Percentiles rank a stretch among this genome's conserved stretches.
phyloP scores from a whole-genome alignment of 169 alveolate genomes.

The Amoebophrya sp. region DNA sequence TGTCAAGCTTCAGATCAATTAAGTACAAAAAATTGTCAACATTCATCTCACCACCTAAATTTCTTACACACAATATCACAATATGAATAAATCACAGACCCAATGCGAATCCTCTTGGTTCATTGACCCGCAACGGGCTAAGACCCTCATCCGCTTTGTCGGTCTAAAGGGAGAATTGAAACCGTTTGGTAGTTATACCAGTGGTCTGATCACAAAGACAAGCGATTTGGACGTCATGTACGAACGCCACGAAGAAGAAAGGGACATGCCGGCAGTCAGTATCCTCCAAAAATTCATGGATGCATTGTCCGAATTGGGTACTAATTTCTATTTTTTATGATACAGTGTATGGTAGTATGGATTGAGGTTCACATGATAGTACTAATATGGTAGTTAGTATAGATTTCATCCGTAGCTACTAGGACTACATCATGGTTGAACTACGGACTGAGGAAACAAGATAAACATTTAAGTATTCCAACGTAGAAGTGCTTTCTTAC shows the following conservation, averaged over 20 bases:
- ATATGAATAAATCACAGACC: background rate
- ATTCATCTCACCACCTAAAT: background rate
- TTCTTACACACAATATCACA: background rate
- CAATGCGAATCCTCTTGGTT: background rate
- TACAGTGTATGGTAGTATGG: too few species aligned
- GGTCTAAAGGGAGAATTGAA: background rate
- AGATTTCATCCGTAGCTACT: too few species aligned
- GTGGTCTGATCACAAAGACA: background rate
- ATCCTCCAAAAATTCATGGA: background rate
- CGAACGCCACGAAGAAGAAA: background rate
- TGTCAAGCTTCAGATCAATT: background rate
- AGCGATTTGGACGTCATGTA: background rate
- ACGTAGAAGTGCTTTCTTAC: too few species aligned
- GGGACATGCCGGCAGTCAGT: background rate
- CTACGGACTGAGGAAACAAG: too few species aligned
- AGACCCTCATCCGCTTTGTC: background rate
- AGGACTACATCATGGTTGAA: too few species aligned
- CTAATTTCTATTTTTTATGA: too few species aligned
- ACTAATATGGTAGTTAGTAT: too few species aligned
- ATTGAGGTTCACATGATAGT: too few species aligned
- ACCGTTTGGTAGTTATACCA: background rate
- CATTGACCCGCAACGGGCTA: slow-evolving; percentile 3
- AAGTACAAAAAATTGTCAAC: background rate
- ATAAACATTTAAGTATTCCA: too few species aligned
- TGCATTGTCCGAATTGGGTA: too few species aligned